Evolutionary conservation across 225 moss, liverwort and hornwort genomes (phyloP).

Genomic region (Ulota crispa): DNA sequence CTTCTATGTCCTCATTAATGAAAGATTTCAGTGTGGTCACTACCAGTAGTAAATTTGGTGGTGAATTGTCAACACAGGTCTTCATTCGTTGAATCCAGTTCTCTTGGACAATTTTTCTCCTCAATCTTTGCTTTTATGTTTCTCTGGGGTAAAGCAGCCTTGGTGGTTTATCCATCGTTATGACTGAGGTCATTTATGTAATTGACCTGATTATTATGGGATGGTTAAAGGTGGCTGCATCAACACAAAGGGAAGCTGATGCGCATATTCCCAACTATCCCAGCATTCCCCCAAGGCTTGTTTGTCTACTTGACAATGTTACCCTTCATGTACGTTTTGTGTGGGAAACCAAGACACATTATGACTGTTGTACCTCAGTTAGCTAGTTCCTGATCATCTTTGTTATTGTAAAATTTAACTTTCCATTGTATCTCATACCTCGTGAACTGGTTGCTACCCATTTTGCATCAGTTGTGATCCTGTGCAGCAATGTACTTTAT

Average conservation of each 20-base stretch:
- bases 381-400: neutral
- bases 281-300: slow-evolving; percentile 48
- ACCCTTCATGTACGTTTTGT: slow-evolving; percentile 54
- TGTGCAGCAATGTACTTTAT: slow-evolving; percentile 11
- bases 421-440: neutral
- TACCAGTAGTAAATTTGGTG: neutral
- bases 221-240: slow-evolving; percentile 53
- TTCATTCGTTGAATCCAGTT: slow-evolving; percentile 1
- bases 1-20: neutral
- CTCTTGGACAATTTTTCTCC: slow-evolving; percentile 6
- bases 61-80: slow-evolving; percentile 12
- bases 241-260: slow-evolving; percentile 59
- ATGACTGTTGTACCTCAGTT: slow-evolving; percentile 10
- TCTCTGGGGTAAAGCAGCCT: neutral
- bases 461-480: slow-evolving; percentile 13
- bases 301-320: slow-evolving; percentile 66
- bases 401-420: slow-evolving; percentile 16
- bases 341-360: slow-evolving; percentile 10
- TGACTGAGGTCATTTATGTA: neutral
- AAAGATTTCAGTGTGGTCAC: slow-evolving; percentile 1
- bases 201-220: slow-evolving; percentile 22
- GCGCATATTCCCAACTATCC: slow-evolving; percentile 58
- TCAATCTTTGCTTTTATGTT: slow-evolving; percentile 1
- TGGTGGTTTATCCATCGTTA: slow-evolving; percentile 8
- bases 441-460: neutral